Percentiles rank a stretch among this genome's conserved stretches.
Conservation (phyloP, 352 stramenopile species). For the Phytophthora cactorum region DNA sequence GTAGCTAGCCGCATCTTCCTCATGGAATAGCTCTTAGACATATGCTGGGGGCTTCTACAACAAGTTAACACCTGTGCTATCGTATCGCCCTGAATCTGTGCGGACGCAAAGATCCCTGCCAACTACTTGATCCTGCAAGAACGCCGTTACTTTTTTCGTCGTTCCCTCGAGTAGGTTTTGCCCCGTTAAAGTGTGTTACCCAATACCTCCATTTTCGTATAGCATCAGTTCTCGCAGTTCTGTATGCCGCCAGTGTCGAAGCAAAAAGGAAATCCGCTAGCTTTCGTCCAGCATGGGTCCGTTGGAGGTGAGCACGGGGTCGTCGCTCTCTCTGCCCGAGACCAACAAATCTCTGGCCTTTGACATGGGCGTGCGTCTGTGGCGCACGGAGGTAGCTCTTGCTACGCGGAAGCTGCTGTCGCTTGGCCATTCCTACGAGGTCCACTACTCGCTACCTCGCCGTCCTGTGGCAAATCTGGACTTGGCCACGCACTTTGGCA, state of each 20-base stretch:
- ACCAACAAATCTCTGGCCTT: conserved; percentile 31
- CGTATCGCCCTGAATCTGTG: background rate
- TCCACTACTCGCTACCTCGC: conserved; percentile 52
- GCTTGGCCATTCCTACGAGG: conserved; percentile 60
- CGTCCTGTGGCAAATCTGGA: conserved; percentile 10
- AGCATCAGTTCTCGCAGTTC: background rate
- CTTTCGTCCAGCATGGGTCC: conserved; percentile 2
- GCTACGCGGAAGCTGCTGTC: conserved; percentile 58
- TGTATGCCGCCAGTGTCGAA: background rate
- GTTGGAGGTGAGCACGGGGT: conserved; percentile 7
- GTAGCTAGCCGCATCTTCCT: conserved; percentile 97
- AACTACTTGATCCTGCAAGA: too few species aligned
- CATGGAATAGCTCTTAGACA: conserved; percentile 60
- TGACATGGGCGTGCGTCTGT: conserved; percentile 52
- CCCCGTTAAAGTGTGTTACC: too few species aligned
- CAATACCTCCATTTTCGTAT: background rate
- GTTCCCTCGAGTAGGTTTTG: too few species aligned
- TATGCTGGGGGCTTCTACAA: background rate
- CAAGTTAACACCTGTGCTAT: background rate
- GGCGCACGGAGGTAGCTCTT: conserved; percentile 55
- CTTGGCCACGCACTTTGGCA: conserved; percentile 44
- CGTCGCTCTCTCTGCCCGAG: background rate
- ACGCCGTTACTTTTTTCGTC: too few species aligned
- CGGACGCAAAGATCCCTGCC: too few species aligned
- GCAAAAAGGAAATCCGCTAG: background rate